Evolutionary conservation across 192 early-diverging fungal genomes (phyloP).

Genomic region (Umbelopsis isabellina): DNA sequence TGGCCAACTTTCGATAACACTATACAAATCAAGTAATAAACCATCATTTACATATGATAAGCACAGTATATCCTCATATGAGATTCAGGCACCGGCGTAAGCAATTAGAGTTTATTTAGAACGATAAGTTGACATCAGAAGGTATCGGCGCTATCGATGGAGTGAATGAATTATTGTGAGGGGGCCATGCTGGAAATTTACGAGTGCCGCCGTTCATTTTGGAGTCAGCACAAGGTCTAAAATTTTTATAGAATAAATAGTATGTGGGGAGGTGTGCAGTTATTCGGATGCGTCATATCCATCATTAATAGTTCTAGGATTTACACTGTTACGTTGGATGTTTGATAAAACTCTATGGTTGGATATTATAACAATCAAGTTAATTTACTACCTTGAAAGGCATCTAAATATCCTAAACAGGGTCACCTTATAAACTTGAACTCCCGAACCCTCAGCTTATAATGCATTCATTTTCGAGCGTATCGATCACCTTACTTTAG

Average conservation of each 20-base stretch:
- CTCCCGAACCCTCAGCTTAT: not conserved
- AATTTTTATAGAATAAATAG: not conserved
- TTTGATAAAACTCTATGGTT: too few relatives aligned
- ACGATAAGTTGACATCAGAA: constrained; percentile 6
- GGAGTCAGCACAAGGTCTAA: constrained; percentile 19
- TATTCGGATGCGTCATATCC: not conserved
- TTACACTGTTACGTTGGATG: too few relatives aligned
- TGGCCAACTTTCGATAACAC: too few relatives aligned
- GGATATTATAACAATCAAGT: not conserved
- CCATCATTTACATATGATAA: not conserved
- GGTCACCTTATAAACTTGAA: not conserved
- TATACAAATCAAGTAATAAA: too few relatives aligned
- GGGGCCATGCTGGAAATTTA: not conserved
- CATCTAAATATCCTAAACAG: constrained; percentile 7
- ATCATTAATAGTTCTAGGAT: too few relatives aligned
- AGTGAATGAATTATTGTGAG: not conserved
- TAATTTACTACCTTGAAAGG: constrained; percentile 1
- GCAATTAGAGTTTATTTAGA: not conserved
- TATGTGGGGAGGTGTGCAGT: not conserved
- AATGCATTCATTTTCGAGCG: not conserved
- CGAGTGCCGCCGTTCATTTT: not conserved
- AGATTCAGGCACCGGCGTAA: not conserved
- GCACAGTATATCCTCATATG: not conserved
- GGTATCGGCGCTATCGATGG: constrained; percentile 10
- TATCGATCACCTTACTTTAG: not conserved